A percentile compares a stretch with the other conserved stretches of the same genome.
These are phyloP conservation scores for Coniochaeta prunicola DNA, from an alignment of 2,329 filamentous ascomycete species.

Conservation along the genomic window DNA sequence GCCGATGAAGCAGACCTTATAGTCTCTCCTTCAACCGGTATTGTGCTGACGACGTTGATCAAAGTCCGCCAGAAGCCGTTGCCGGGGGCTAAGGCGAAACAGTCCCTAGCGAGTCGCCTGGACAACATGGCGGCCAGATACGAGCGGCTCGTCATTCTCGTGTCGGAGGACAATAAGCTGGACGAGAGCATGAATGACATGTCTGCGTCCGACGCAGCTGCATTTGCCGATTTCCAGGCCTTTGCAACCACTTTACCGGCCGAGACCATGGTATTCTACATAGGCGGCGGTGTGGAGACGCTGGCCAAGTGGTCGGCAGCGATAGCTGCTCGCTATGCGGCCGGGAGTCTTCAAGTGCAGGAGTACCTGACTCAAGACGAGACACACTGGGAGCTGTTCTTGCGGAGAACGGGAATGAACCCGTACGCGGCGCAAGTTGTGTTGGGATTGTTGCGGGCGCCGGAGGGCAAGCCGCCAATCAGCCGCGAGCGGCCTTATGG, in stretches of 20 bases:
- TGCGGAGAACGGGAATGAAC: constrained; percentile 61
- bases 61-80: constrained; percentile 65
- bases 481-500: constrained; percentile 23
- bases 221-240: constrained; percentile 41
- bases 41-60: constrained; percentile 65
- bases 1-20: constrained; percentile 64
- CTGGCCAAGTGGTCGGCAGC: constrained; percentile 48
- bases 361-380: constrained; percentile 44
- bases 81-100: constrained; percentile 40
- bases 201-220: constrained; percentile 31
- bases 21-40: constrained; percentile 59
- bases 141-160: constrained; percentile 58
- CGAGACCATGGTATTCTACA: constrained; percentile 33
- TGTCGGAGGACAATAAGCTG: constrained; percentile 44
- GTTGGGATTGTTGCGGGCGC: constrained; percentile 37
- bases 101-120: constrained; percentile 47
- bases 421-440: constrained; percentile 63
- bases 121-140: constrained; percentile 49
- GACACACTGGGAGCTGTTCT: constrained; percentile 60
- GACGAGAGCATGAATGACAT: constrained; percentile 34
- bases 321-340: constrained; percentile 38
- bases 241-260: constrained; percentile 36
- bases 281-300: constrained; percentile 41
- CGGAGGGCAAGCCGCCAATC: constrained; percentile 13
- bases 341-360: constrained; percentile 15